Evolutionary conservation across 1,284 basidiomycete genomes (phyloP), one percentile per base, ranked within the genome.

Genomic region (Takashimella koratensis): DNA sequence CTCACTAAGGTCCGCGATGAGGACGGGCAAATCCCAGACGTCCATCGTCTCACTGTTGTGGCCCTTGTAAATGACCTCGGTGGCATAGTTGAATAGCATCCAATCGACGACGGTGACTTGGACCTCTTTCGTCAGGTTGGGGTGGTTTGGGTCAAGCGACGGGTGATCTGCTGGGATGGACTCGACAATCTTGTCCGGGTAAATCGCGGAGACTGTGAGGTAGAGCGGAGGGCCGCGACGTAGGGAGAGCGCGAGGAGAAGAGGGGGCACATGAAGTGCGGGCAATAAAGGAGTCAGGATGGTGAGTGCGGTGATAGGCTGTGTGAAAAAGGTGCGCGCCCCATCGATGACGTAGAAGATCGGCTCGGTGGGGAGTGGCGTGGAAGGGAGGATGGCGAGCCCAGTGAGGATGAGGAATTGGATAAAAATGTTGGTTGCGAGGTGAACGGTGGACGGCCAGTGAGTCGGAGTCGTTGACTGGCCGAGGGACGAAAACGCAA

Each of bases 1-100:
- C 67, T 85, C 81, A 50, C 90, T 86, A 82, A 90, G 85, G 60
- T 81, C 71, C 0, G 80, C 82, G 0, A 85, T 83, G 6, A 92
- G 80, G 50, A 93, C 84, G 2, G 90, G 90, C 43, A 93, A 76
- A 70, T 93, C 90, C 58, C 84, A 88, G 21, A 91, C 88, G 64
- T 93, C 88, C 53, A 93, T 81, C 52, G 83, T 86, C 54, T 82
- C 80, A 3, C 85, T 79, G 6, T 79, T 80, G 70, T 89, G 84
- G 3, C 89, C 89, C 43, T 89, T 83, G 81, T 85, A 84, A 53
- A 93, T 84, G 5, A 93, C 87, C 58, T 86, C 85, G 1, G 87
- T 89, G 23, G 86, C 88, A 70, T 90, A 92, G 12, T 84, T 84
- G 74, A 93, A 94, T 10, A 90, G 71, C 3, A 90, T 72, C 50